Conservation (phyloP, 129 eudicot species). For the Pseudognaphalium luteoalbum region DNA sequence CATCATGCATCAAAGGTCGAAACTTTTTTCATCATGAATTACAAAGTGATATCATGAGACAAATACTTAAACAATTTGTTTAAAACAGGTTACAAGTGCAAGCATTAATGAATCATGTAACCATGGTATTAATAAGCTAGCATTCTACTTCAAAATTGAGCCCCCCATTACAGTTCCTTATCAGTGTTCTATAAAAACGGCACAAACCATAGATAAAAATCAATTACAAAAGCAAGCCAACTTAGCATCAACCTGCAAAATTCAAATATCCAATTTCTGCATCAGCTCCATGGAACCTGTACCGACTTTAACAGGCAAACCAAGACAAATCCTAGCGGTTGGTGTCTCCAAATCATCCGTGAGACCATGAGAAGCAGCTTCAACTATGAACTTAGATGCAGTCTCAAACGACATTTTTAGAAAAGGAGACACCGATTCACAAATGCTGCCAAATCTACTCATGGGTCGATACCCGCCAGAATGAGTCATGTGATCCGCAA, state of each 20-base stretch:
- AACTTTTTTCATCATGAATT: not conserved
- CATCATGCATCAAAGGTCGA: too few relatives aligned
- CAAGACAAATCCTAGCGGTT: conserved; percentile 78
- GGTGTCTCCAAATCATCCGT: conserved; percentile 81
- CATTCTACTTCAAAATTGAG: conserved; percentile 29
- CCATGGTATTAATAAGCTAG: not conserved
- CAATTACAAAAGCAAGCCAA: not conserved
- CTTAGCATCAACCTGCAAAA: not conserved
- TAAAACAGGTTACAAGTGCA: not conserved
- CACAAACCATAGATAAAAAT: not conserved
- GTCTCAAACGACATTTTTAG: conserved; percentile 90
- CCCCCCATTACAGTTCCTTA: conserved; percentile 1
- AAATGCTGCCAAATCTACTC: conserved; percentile 78
- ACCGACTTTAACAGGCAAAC: conserved; percentile 87
- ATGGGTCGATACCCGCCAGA: conserved; percentile 78
- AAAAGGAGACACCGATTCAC: conserved; percentile 77
- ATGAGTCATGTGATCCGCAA: conserved; percentile 92
- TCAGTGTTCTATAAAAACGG: conserved; percentile 6
- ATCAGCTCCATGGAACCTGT: conserved; percentile 84
- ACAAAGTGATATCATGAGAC: not conserved
- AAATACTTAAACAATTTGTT: not conserved
- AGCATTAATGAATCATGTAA: not conserved
- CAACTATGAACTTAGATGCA: conserved; percentile 79
- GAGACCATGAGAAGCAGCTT: conserved; percentile 65
- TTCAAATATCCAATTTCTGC: conserved; percentile 58